These are phyloP conservation scores for Meira nashicola DNA, from an alignment of 1,284 basidiomycete genomes.

Conservation along the genomic window DNA sequence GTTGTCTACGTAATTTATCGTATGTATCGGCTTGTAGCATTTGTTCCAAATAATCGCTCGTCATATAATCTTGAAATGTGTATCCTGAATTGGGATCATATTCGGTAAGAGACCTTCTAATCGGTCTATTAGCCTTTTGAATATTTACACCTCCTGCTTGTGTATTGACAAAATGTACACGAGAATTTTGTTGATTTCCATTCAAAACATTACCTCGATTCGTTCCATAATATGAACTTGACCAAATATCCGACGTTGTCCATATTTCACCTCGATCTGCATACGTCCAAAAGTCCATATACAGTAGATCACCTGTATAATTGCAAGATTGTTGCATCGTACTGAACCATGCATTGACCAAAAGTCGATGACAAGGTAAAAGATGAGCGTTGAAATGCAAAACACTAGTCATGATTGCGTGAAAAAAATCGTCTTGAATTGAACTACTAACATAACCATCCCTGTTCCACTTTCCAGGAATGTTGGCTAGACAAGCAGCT, in stretches of 20 bases:
- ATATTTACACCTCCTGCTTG: no score
- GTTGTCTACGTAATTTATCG: neutral
- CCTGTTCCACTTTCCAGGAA: no score
- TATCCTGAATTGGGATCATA: no score
- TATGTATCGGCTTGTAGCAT: neutral
- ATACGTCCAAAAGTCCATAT: slow-evolving; percentile 2
- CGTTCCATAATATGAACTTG: neutral
- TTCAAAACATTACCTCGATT: neutral
- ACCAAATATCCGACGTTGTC: neutral
- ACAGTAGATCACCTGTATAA: neutral
- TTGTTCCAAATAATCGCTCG: neutral
- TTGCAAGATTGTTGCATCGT: neutral
- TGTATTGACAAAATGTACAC: neutral
- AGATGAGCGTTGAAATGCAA: neutral
- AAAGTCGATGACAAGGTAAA: slow-evolving; percentile 1
- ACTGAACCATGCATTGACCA: neutral
- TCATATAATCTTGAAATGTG: neutral
- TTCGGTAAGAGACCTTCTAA: no score
- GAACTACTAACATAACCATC: no score
- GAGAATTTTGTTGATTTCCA: neutral
- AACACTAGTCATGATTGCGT: no score
- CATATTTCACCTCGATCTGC: neutral
- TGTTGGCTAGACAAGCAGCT: neutral
- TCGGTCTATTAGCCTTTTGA: no score
- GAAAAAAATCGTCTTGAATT: no score